A percentile compares a stretch with the other conserved stretches of the same genome.
These are phyloP conservation scores for Porphyrellus cyaneotinctus DNA, from an alignment of 768 basidiomycete genomes.

Conservation along the genomic window DNA sequence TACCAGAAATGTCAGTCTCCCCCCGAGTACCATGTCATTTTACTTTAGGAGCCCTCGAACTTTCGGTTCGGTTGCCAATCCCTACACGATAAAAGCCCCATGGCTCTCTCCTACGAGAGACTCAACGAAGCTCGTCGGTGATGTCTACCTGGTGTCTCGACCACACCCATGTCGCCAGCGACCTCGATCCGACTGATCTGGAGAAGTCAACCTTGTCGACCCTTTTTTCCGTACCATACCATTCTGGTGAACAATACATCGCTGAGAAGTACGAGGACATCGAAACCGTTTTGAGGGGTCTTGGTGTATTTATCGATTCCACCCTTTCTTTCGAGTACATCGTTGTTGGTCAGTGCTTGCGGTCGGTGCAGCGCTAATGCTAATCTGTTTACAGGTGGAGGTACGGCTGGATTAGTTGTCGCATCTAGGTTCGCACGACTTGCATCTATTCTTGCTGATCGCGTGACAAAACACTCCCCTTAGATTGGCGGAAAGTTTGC, in stretches of 20 bases:
- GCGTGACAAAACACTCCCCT: background rate
- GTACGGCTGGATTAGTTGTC: constrained; percentile 15
- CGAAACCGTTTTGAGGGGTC: background rate
- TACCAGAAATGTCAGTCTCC: background rate
- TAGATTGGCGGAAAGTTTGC: constrained; percentile 14
- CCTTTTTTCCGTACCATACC: background rate
- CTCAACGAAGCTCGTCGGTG: background rate
- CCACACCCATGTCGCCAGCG: background rate
- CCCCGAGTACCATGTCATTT: background rate
- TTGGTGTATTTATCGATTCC: background rate
- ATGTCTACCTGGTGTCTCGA: constrained; percentile 2
- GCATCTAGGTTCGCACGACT: constrained; percentile 8
- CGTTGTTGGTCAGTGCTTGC: constrained; percentile 7
- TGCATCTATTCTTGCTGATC: background rate
- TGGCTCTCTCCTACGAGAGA: background rate
- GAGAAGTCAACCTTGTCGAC: background rate
- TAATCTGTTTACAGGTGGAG: constrained; percentile 9
- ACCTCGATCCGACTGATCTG: background rate
- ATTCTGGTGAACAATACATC: background rate
- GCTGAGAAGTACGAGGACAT: background rate
- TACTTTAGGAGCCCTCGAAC: background rate
- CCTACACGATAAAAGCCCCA: background rate
- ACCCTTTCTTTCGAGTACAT: constrained; percentile 8
- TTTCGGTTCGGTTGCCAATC: background rate
- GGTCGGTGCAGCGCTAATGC: background rate